Percentiles rank a stretch among this genome's conserved stretches.
Conservation (phyloP, 2,329 filamentous ascomycete species). For the Trichoderma brevicompactum region DNA sequence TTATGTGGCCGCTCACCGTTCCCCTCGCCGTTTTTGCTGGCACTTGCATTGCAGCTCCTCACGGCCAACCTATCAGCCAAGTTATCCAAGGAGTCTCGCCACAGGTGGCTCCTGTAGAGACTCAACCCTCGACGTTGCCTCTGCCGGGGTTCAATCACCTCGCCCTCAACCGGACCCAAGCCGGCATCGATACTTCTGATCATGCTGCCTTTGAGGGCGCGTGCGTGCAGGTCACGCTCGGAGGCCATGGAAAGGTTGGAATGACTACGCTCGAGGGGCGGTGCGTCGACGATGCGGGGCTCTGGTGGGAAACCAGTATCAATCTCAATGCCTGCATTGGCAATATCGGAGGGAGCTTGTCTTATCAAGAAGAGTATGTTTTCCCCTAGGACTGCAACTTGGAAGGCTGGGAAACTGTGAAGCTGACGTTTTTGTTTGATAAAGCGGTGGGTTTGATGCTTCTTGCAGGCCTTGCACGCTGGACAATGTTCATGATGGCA, state of each 20-base stretch:
- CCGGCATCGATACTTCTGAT: background rate
- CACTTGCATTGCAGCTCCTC: background rate
- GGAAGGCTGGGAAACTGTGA: too few relatives aligned
- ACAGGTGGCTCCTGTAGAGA: background rate
- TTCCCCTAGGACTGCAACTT: too few relatives aligned
- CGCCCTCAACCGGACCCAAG: slow-evolving; percentile 13
- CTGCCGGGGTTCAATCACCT: slow-evolving; percentile 27
- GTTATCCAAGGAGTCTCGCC: background rate
- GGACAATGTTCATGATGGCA: background rate
- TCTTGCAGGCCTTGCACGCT: slow-evolving; percentile 35
- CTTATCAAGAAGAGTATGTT: slow-evolving; percentile 32
- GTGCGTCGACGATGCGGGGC: slow-evolving; percentile 32
- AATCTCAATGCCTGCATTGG: slow-evolving; percentile 36
- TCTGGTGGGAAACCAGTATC: slow-evolving; percentile 36
- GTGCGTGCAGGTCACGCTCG: slow-evolving; percentile 35
- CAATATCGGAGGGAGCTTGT: slow-evolving; percentile 32
- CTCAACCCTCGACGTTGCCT: background rate
- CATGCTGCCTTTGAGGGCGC: slow-evolving; percentile 25
- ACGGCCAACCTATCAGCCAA: background rate
- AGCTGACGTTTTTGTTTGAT: background rate
- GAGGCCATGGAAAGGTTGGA: slow-evolving; percentile 32
- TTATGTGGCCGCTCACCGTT: slow-evolving; percentile 28
- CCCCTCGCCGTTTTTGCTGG: background rate
- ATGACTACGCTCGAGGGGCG: slow-evolving; percentile 33
- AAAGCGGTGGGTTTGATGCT: slow-evolving; percentile 34